Percentiles rank a stretch among this genome's conserved stretches.
These are phyloP conservation scores for Stephania cephalantha DNA, from an alignment of 164 flowering plant genomes.

Conservation along the genomic window DNA sequence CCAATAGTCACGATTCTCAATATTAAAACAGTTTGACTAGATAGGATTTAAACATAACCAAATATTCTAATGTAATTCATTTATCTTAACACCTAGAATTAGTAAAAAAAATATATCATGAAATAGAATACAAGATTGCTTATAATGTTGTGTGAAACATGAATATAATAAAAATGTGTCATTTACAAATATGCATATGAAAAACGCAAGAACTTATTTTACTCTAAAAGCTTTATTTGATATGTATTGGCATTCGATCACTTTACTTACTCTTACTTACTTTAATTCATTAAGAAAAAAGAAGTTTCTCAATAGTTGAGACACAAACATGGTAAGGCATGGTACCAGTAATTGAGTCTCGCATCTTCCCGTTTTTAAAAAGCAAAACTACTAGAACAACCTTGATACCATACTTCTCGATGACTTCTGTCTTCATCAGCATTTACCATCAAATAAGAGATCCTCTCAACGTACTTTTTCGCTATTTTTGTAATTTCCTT, in stretches of 20 bases:
- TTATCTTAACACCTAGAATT: too few relatives aligned
- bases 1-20: too few relatives aligned
- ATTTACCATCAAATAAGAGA: slow-evolving; percentile 59
- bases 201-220: background rate
- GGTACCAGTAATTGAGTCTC: slow-evolving; percentile 68
- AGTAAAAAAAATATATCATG: too few relatives aligned
- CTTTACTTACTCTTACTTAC: too few relatives aligned
- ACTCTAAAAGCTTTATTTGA: background rate
- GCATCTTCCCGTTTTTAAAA: slow-evolving; percentile 71
- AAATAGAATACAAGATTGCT: too few relatives aligned
- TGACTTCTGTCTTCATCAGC: slow-evolving; percentile 54
- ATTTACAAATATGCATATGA: background rate
- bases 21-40: too few relatives aligned
- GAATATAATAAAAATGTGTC: background rate
- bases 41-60: too few relatives aligned
- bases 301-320: slow-evolving; percentile 60
- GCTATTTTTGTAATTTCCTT: slow-evolving; percentile 77
- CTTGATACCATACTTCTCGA: slow-evolving; percentile 59
- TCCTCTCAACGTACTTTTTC: slow-evolving; percentile 54
- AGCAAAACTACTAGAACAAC: slow-evolving; percentile 81
- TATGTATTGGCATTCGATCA: background rate
- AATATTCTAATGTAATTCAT: too few relatives aligned
- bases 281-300: slow-evolving; percentile 29
- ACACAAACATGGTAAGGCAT: slow-evolving; percentile 78
- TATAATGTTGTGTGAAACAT: too few relatives aligned